phyloP scores from a whole-genome alignment of 345 rosid genomes.

The Psidium friedrichsthalianum region DNA sequence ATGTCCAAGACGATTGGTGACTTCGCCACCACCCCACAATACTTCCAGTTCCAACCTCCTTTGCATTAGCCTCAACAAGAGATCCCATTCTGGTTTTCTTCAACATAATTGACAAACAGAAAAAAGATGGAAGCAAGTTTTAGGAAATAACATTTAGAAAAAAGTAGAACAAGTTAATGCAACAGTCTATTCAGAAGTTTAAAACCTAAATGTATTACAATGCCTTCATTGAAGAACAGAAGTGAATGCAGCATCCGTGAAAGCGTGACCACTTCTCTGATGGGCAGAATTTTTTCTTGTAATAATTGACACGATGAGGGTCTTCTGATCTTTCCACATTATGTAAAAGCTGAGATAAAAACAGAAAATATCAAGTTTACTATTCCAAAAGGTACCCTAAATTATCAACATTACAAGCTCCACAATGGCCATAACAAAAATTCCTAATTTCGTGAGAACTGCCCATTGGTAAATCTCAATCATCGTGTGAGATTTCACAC shows the following conservation, averaged over 20 bases:
- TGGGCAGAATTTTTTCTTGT: conserved; percentile 65
- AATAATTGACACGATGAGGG: conserved; percentile 29
- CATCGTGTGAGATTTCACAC: not conserved
- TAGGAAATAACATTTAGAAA: not conserved
- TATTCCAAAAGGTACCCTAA: not conserved
- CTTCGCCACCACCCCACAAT: conserved; percentile 67
- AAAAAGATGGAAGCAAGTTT: not conserved
- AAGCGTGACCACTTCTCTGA: conserved; percentile 61
- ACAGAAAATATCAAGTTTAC: not conserved
- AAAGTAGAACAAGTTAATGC: not conserved
- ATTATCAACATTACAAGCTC: not conserved
- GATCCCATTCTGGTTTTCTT: conserved; percentile 51
- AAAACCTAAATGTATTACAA: conserved; percentile 29
- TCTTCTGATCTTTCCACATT: conserved; percentile 46
- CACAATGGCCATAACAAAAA: not conserved
- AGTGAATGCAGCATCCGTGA: conserved; percentile 55
- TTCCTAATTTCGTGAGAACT: not conserved
- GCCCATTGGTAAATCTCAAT: not conserved
- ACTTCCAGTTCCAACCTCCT: conserved; percentile 73
- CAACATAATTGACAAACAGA: not conserved
- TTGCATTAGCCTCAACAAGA: conserved; percentile 32
- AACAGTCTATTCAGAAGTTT: not conserved
- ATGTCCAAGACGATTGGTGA: conserved; percentile 38
- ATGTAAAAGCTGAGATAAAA: conserved; percentile 49
- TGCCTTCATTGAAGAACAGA: conserved; percentile 23